Evolutionary conservation across 208 protist genomes (phyloP).

Genomic region (Acanthamoeba royreba): DNA sequence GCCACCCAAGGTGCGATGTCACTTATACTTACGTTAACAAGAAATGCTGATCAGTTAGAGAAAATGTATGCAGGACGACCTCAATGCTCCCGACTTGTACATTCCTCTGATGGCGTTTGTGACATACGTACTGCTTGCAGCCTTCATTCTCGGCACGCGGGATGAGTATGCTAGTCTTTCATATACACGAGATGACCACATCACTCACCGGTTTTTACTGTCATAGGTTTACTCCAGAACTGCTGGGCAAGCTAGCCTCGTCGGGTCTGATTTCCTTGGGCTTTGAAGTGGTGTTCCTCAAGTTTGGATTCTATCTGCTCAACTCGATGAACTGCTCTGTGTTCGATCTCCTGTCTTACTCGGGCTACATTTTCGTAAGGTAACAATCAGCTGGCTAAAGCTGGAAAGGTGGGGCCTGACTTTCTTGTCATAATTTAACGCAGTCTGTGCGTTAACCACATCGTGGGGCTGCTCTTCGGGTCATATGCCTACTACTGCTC

Average conservation of each 20-base stretch:
- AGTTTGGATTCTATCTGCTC: slow-evolving; percentile 65
- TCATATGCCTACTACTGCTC: slow-evolving; percentile 43
- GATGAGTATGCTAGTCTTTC: background rate
- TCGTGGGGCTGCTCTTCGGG: background rate
- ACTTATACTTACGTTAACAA: background rate
- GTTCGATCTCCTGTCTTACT: slow-evolving; percentile 70
- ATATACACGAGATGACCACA: background rate
- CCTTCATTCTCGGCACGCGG: slow-evolving; percentile 55
- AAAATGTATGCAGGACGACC: slow-evolving; percentile 57
- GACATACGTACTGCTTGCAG: slow-evolving; percentile 80
- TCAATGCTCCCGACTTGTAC: slow-evolving; percentile 86
- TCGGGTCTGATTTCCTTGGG: slow-evolving; percentile 68
- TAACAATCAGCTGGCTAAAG: slow-evolving; percentile 37
- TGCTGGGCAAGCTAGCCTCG: slow-evolving; percentile 66
- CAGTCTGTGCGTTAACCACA: slow-evolving; percentile 24
- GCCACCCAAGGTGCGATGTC: background rate
- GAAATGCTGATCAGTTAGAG: background rate
- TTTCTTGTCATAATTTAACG: no score
- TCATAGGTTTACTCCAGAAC: slow-evolving; percentile 76
- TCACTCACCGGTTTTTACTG: background rate
- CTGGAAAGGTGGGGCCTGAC: no score
- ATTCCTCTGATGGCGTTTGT: slow-evolving; percentile 84
- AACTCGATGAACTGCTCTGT: slow-evolving; percentile 59
- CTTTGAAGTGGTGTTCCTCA: slow-evolving; percentile 75
- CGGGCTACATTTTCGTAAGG: slow-evolving; percentile 74